phyloP scores from a whole-genome alignment of 179 eudicot genomes.

The Vitellaria paradoxa region DNA sequence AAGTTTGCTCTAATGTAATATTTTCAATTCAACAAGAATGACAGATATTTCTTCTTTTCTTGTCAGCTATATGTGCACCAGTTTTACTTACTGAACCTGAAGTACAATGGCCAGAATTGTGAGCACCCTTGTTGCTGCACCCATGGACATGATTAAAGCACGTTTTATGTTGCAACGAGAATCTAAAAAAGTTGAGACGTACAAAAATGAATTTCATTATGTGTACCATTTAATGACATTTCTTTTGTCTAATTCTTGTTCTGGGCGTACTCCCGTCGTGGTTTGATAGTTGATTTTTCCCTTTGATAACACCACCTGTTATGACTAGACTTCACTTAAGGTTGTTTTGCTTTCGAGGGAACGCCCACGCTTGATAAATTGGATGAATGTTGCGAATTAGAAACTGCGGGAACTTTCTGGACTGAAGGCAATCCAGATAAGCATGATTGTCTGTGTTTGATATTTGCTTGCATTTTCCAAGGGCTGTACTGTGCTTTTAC shows the following conservation, averaged over 20 bases:
- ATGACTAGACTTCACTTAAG: background rate
- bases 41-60: background rate
- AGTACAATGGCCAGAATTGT: conserved; percentile 73
- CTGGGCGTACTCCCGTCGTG: background rate
- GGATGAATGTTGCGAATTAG: background rate
- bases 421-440: conserved; percentile 57
- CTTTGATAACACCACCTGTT: background rate
- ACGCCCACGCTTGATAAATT: background rate
- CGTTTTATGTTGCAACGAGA: conserved; percentile 89
- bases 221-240: conserved; percentile 54
- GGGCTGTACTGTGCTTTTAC: background rate
- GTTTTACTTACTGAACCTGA: conserved; percentile 50
- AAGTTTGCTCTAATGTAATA: background rate
- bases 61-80: conserved; percentile 8
- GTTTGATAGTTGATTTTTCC: background rate
- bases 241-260: background rate
- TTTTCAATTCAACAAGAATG: background rate
- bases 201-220: conserved; percentile 80
- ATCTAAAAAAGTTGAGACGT: conserved; percentile 47
- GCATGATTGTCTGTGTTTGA: background rate
- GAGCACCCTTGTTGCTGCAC: conserved; percentile 85
- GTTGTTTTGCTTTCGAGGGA: background rate
- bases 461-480: background rate
- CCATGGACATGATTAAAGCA: conserved; percentile 89
- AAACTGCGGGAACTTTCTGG: conserved; percentile 84